Conservation (phyloP, 1,284 basidiomycete genomes). For the Papiliotrema laurentii region DNA sequence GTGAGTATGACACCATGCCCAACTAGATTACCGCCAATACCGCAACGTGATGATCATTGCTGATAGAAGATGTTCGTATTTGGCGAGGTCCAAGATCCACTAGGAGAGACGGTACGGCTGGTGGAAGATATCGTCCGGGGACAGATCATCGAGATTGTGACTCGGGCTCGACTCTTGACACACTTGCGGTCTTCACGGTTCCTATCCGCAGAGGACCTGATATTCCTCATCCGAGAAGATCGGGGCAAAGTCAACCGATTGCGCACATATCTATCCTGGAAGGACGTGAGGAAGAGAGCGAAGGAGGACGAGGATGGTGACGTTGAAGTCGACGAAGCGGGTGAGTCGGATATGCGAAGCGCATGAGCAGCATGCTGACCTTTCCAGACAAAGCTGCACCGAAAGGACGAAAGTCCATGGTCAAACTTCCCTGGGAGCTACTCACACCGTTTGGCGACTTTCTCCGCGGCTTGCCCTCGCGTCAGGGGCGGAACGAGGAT, state of each 20-base stretch:
- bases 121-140: slow-evolving; percentile 94
- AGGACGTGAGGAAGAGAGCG: slow-evolving; percentile 92
- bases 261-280: slow-evolving; percentile 94
- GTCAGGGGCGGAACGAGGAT: slow-evolving; percentile 61
- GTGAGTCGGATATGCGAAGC: slow-evolving; percentile 10
- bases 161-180: slow-evolving; percentile 81
- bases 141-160: slow-evolving; percentile 88
- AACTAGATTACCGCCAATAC: neutral
- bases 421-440: slow-evolving; percentile 95
- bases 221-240: slow-evolving; percentile 94
- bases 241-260: slow-evolving; percentile 89
- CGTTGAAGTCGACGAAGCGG: slow-evolving; percentile 24
- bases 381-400: slow-evolving; percentile 70
- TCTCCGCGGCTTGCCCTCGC: slow-evolving; percentile 50
- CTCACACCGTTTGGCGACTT: slow-evolving; percentile 86
- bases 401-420: slow-evolving; percentile 87
- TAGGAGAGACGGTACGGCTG: slow-evolving; percentile 78
- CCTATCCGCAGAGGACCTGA: slow-evolving; percentile 87
- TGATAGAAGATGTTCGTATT: slow-evolving; percentile 87
- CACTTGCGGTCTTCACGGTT: slow-evolving; percentile 76
- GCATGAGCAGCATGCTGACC: neutral
- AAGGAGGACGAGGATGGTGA: slow-evolving; percentile 62
- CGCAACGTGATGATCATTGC: neutral
- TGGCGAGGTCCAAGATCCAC: slow-evolving; percentile 87
- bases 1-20: slow-evolving; percentile 40